phyloP scores from a whole-genome alignment of 805 yeast genomes.

The Candida vaughaniae region DNA sequence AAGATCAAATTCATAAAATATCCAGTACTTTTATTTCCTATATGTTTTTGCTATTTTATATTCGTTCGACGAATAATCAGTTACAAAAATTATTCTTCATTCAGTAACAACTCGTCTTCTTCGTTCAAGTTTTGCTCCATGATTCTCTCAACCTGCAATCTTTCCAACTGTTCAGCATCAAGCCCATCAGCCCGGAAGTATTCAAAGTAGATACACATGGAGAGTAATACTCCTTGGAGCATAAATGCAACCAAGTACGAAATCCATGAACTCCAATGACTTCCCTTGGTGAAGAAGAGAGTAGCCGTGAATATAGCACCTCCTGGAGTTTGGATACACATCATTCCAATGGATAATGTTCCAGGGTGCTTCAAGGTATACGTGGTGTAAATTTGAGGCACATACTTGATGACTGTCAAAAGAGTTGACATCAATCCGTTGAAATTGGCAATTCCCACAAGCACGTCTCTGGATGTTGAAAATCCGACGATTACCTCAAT shows the following conservation, averaged over 20 bases:
- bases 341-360: conserved; percentile 73
- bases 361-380: conserved; percentile 72
- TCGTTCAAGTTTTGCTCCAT: conserved; percentile 22
- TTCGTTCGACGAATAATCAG: too few species aligned
- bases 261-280: conserved; percentile 85
- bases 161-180: conserved; percentile 19
- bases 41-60: too few species aligned
- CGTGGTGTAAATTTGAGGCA: conserved; percentile 79
- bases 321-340: conserved; percentile 88
- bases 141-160: conserved; percentile 29
- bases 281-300: conserved; percentile 66
- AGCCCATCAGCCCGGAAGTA: conserved; percentile 21
- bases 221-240: conserved; percentile 60
- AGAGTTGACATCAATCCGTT: conserved; percentile 66
- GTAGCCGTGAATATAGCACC: conserved; percentile 80
- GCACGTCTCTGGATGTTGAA: conserved; percentile 18
- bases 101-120: too few species aligned
- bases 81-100: too few species aligned
- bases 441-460: conserved; percentile 48
- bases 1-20: too few species aligned
- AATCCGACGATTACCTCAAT: conserved; percentile 36
- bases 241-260: conserved; percentile 73
- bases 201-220: conserved; percentile 58
- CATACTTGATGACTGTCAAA: conserved; percentile 66
- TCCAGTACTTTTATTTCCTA: too few species aligned